These are phyloP conservation scores for Rauvolfia tetraphylla DNA, from an alignment of 257 asterid species.

Conservation along the genomic window DNA sequence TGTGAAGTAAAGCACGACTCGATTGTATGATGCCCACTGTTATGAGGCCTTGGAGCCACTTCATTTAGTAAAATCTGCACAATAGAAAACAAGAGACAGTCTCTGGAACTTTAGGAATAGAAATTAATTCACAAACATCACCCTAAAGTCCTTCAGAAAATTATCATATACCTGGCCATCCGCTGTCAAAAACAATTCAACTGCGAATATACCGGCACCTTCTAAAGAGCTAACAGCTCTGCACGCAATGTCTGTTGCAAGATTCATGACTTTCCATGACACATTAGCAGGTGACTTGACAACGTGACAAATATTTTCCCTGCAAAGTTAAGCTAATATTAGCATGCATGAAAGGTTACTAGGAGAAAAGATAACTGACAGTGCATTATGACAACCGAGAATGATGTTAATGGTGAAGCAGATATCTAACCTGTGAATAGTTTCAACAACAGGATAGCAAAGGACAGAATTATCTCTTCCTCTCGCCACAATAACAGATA, in stretches of 20 bases:
- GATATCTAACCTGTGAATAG: conserved; percentile 66
- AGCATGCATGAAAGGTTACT: background rate
- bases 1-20: conserved; percentile 92
- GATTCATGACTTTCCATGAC: conserved; percentile 67
- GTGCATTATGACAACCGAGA: background rate
- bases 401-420: conserved; percentile 9
- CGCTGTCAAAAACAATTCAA: conserved; percentile 83
- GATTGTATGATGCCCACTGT: conserved; percentile 95
- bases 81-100: conserved; percentile 3
- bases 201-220: conserved; percentile 96
- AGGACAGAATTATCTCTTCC: conserved; percentile 64
- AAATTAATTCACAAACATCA: conserved; percentile 1
- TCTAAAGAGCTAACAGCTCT: conserved; percentile 85
- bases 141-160: background rate
- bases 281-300: conserved; percentile 91
- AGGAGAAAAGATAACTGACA: background rate
- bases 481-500: conserved; percentile 90
- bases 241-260: conserved; percentile 80
- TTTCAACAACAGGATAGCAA: conserved; percentile 90
- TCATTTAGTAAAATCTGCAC: conserved; percentile 78
- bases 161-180: conserved; percentile 71
- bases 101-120: background rate
- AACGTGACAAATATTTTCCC: conserved; percentile 92
- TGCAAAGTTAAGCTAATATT: conserved; percentile 19
- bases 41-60: conserved; percentile 99